These are phyloP conservation scores for Diaporthe australafricana DNA, from an alignment of 2,329 filamentous ascomycete species.

Conservation along the genomic window DNA sequence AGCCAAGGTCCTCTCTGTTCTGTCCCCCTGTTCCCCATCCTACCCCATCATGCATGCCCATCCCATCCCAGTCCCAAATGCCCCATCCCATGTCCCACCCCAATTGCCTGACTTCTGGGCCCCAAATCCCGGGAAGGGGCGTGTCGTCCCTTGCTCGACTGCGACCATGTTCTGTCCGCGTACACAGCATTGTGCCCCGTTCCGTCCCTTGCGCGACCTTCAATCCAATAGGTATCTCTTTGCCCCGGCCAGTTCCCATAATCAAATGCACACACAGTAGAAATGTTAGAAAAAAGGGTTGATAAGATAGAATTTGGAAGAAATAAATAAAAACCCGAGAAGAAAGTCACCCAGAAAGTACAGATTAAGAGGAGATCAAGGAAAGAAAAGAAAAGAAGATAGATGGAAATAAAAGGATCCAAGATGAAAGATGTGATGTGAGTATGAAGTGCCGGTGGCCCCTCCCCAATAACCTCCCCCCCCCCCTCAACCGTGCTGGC, in stretches of 20 bases:
- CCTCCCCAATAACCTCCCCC: neutral
- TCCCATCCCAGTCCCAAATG: neutral
- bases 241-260: neutral
- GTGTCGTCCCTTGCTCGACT: neutral
- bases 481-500: neutral
- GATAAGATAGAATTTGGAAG: conserved; percentile 36
- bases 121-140: neutral
- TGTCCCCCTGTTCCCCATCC: neutral
- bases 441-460: neutral
- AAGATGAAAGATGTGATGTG: neutral
- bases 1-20: neutral
- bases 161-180: neutral
- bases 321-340: conserved; percentile 37
- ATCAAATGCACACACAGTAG: neutral
- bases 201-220: neutral
- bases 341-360: conserved; percentile 4
- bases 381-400: conserved; percentile 22
- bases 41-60: neutral
- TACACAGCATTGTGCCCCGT: neutral
- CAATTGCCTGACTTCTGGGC: neutral
- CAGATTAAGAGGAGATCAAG: conserved; percentile 18
- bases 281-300: conserved; percentile 32
- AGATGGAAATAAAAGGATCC: conserved; percentile 35
- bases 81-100: neutral
- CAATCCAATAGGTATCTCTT: neutral